Conservation (phyloP, 495 filamentous ascomycete species). For the Neurospora sp. region DNA sequence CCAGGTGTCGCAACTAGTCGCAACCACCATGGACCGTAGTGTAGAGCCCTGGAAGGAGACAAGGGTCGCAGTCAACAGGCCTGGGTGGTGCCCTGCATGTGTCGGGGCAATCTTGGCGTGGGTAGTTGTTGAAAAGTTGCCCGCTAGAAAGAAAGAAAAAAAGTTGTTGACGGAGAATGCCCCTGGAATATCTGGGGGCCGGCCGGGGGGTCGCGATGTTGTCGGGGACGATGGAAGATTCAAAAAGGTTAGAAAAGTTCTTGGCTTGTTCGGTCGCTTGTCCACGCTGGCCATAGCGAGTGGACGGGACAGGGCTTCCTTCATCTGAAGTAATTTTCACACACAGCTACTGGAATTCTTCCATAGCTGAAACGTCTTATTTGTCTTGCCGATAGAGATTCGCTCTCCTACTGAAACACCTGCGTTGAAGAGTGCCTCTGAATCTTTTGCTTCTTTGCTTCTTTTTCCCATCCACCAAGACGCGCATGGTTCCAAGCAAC, state of each 20-base stretch:
- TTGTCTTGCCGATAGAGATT: background rate
- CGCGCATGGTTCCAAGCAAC: background rate
- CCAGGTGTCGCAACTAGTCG: background rate
- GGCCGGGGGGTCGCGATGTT: background rate
- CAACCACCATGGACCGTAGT: background rate
- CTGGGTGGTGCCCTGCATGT: background rate
- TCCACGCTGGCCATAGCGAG: background rate
- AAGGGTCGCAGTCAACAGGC: background rate
- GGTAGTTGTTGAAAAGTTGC: background rate
- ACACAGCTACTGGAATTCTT: background rate
- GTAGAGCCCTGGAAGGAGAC: background rate
- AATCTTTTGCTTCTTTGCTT: background rate
- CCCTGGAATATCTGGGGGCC: background rate
- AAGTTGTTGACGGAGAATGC: background rate
- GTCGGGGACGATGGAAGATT: background rate
- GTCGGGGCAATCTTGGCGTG: background rate
- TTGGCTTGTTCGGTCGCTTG: background rate
- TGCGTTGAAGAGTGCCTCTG: background rate
- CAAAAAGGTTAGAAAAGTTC: background rate
- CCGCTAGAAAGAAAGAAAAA: background rate
- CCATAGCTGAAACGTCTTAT: background rate
- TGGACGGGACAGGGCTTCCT: background rate
- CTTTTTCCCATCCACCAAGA: background rate
- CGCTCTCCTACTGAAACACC: background rate
- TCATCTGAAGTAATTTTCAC: background rate